These are phyloP conservation scores for Fusarium decemcellulare DNA, from an alignment of 2,329 filamentous ascomycete species.

Conservation along the genomic window DNA sequence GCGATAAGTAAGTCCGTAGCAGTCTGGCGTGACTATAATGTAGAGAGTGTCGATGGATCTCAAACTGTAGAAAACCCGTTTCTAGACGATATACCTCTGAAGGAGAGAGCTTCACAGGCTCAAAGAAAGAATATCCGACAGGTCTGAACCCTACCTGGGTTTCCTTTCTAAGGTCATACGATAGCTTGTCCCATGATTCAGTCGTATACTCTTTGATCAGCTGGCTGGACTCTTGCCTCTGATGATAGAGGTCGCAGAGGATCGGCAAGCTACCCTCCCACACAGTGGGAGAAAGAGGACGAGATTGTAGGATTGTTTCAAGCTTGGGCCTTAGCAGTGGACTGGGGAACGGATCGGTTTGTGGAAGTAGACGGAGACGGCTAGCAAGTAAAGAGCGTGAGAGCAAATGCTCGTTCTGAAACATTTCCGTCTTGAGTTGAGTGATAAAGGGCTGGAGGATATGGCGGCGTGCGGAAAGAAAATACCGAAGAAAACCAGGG, in stretches of 20 bases:
- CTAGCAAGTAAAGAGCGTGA: constrained; percentile 11
- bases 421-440: constrained; percentile 9
- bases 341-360: constrained; percentile 3
- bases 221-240: constrained; percentile 6
- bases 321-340: constrained; percentile 5
- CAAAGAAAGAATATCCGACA: not conserved
- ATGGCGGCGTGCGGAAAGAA: constrained; percentile 3
- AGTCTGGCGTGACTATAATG: constrained; percentile 5
- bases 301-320: constrained; percentile 12
- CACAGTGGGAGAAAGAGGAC: not conserved
- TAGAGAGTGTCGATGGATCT: constrained; percentile 15
- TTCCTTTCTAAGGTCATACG: not conserved
- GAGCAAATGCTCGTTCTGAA: constrained; percentile 8
- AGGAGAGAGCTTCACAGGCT: constrained; percentile 3
- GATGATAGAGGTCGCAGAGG: constrained; percentile 14
- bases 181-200: constrained; percentile 16
- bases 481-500: constrained; percentile 9
- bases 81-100: constrained; percentile 6
- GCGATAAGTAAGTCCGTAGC: not conserved
- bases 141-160: not conserved
- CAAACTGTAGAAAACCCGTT: constrained; percentile 8
- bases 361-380: constrained; percentile 3
- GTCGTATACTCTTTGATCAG: constrained; percentile 10
- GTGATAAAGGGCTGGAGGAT: constrained; percentile 12
- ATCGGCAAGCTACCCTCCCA: constrained; percentile 16